phyloP scores from a whole-genome alignment of 306 rosid genomes.

The apple (Malus domestica) region ASM211411v1 NC_041798.1:11694001-11694500 shows the following conservation, averaged over 20 bases:
- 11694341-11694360: constrained; percentile 53
- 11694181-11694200: not conserved
- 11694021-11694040: no score
- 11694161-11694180: not conserved
- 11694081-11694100: no score
- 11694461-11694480: constrained; percentile 70
- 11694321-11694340: constrained; percentile 56
- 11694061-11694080: no score
- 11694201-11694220: not conserved
- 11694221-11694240: not conserved
- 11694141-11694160: not conserved
- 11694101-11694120: no score
- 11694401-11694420: constrained; percentile 58
- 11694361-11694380: constrained; percentile 44
- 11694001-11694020: no score
- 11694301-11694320: constrained; percentile 49
- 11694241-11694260: not conserved
- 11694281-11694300: constrained; percentile 62
- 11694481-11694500: constrained; percentile 62
- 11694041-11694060: no score
- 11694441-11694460: constrained; percentile 33
- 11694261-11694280: constrained; percentile 31
- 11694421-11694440: constrained; percentile 47
- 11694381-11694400: constrained; percentile 39
- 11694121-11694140: no score